Evolutionary conservation across 1,284 basidiomycete genomes (phyloP), one percentile per base, ranked within the genome.

Genomic region (Lignosus rhinocerotis): DNA sequence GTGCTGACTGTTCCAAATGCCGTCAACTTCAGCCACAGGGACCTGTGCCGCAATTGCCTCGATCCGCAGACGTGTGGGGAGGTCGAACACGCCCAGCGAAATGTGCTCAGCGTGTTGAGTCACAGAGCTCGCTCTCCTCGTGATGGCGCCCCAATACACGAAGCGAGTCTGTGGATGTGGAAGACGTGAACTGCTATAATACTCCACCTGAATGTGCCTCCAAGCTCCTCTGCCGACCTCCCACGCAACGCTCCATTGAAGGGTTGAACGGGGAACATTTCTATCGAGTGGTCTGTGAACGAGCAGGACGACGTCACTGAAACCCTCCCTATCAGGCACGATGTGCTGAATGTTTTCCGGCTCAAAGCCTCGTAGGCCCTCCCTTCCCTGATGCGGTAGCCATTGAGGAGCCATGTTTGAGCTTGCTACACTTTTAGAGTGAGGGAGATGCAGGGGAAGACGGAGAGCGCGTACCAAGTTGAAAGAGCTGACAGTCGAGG

Each of bases 1-100:
- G 44, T 38, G 19, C 34, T 53, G 52, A 12, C 52, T 46, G 52
- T 53, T 53, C 52, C 52, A 53, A 7, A 30, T 32, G 10, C 43
- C 52, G 19, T 53, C 43, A n/a, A 44, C 43, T 10, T 39, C n/a
- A 2, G 31, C 31, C 3, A 53, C 52, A 12, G n/a, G 43, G 1
- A 47, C 44, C 6, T 32, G 16, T 43, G 34, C 36, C 19, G 52
- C 17, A 9, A 53, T 31, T 8, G 12, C 21, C 21, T 53, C 52
- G 3, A 53, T 39, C 19, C 19, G 17, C 6, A 38, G 31, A n/a
- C 39, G 17, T 17, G 11, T 11, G 6, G n/a, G 16, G 30, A 42
- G 33, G 48, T 17, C 16, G 41, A 56, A 25, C 19, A 3, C 5
- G 5, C 43, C 44, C 10, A 45, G 53, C 11, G 11, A 17, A 17